Percentiles rank a stretch among this genome's conserved stretches.
Evolutionary conservation across 177 flowering plant species (phyloP).

Genomic region (Vitis hybrid): DNA sequence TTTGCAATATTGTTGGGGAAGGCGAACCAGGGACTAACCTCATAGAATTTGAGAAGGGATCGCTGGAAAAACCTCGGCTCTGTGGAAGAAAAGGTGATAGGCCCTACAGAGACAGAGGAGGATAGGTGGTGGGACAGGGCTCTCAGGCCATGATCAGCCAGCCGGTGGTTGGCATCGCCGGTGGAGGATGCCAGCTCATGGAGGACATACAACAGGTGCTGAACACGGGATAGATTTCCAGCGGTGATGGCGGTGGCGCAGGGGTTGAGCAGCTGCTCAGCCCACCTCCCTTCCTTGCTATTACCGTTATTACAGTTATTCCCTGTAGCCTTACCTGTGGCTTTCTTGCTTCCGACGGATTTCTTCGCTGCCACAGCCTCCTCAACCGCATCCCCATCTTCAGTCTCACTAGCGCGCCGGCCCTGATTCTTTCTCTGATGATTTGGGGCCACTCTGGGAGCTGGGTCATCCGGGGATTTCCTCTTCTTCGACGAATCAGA

Average conservation of each 20-base stretch:
- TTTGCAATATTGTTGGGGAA: constrained; percentile 70
- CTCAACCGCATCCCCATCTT: constrained; percentile 21
- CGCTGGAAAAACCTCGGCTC: constrained; percentile 55
- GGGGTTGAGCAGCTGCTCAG: constrained; percentile 81
- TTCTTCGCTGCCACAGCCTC: constrained; percentile 26
- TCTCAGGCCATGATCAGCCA: constrained; percentile 62
- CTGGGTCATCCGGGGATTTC: constrained; percentile 24
- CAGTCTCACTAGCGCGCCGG: constrained; percentile 19
- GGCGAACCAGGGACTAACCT: constrained; percentile 78
- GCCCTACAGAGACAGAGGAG: constrained; percentile 13
- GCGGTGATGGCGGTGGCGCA: constrained; percentile 65
- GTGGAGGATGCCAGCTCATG: constrained; percentile 63
- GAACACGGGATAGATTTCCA: constrained; percentile 52
- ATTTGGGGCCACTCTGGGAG: constrained; percentile 11
- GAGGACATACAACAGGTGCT: constrained; percentile 68
- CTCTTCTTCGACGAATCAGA: constrained; percentile 42
- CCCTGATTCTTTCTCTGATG: constrained; percentile 22
- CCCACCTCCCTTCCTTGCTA: constrained; percentile 76
- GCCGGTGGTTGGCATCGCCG: constrained; percentile 77
- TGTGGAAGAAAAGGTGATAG: constrained; percentile 46
- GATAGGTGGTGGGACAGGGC: constrained; percentile 54
- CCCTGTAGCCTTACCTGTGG: constrained; percentile 20
- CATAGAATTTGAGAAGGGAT: constrained; percentile 60
- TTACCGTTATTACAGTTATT: constrained; percentile 34
- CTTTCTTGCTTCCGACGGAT: constrained; percentile 33